Evolutionary conservation across 169 alveolate genomes (phyloP), one percentile per base, ranked within the genome.

Genomic region (Babesia gibsoni): DNA sequence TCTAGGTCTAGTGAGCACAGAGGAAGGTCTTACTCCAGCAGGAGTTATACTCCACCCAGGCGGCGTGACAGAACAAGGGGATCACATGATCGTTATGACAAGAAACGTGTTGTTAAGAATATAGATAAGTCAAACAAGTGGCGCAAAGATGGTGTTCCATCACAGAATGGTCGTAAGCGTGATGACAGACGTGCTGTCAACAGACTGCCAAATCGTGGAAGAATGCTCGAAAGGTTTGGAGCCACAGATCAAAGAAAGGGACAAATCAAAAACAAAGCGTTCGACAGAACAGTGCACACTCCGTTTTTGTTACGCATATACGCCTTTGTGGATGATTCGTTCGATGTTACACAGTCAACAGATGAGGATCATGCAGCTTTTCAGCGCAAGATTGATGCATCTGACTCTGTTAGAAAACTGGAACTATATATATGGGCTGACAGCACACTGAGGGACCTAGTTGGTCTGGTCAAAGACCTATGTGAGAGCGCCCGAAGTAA

Each of bases 351-450:
- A 16, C 27, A 29, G 9, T 12, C 23, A 5, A n/a, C 41, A 37
- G 65, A 20, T 2, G 65, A 39, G 20, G 35, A 41, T 41, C 41
- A 58, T 8, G 79, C 36, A 37, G 59, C 57, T 18, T 56, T 74
- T 41, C 84, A 61, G 37, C 41, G 33, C 16, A 9, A 20, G 20
- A 16, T 61, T 20, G 72, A 61, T 18, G 14, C 72, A 14, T 41
- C 52, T 56, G 59, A 61, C 16, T 43, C 72, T n/a, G 58, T 61
- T 4, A 58, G 46, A 46, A 61, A 61, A 27, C 35, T 61, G 36
- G 72, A 74, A 37, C 67, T 74, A 1, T 74, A 74, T 30, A 42
- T 74, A 2, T 74, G 84, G 84, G 14, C 39, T 5, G 84, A 74
- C 54, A 52, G 57, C 12, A 74, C 72, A 3, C 61, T 74, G 20